phyloP scores from a whole-genome alignment of 176 grass and related monocot species.

The Cenchrus americanus region DNA sequence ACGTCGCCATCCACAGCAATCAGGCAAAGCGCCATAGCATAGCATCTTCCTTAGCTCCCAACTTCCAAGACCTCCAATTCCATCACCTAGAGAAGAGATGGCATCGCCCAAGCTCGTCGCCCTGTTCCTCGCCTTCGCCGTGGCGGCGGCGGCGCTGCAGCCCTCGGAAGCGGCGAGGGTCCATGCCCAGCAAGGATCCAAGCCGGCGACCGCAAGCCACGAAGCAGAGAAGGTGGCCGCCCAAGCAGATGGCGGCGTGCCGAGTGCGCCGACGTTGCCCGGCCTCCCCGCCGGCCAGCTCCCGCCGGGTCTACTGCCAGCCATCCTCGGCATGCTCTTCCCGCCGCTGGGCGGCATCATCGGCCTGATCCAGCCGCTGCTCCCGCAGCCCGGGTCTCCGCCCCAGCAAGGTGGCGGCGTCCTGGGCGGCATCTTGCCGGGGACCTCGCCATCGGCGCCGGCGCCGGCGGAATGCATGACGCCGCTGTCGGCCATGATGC shows the following conservation, averaged over 20 bases:
- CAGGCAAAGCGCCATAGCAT: slow-evolving; percentile 1
- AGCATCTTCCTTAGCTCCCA: neutral
- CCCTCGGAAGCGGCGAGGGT: neutral
- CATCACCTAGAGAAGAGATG: neutral
- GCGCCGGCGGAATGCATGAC: slow-evolving; percentile 22
- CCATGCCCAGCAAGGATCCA: neutral
- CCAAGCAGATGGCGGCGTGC: neutral
- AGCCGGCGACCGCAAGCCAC: neutral
- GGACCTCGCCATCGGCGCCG: neutral
- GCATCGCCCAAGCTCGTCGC: neutral
- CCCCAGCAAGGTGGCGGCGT: neutral
- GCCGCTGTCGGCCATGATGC: neutral
- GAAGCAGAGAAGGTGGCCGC: neutral
- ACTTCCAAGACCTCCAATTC: neutral
- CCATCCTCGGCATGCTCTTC: neutral
- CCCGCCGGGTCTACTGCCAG: neutral
- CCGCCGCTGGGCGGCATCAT: neutral
- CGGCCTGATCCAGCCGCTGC: neutral
- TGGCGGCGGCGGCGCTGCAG: slow-evolving; percentile 11
- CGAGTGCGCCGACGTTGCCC: neutral
- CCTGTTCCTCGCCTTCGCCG: slow-evolving; percentile 15
- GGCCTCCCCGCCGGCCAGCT: neutral
- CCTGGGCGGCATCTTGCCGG: neutral
- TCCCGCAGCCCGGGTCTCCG: neutral
- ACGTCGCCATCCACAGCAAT: neutral